phyloP scores from a whole-genome alignment of 1,284 basidiomycete species.

The Abortiporus biennis region DNA sequence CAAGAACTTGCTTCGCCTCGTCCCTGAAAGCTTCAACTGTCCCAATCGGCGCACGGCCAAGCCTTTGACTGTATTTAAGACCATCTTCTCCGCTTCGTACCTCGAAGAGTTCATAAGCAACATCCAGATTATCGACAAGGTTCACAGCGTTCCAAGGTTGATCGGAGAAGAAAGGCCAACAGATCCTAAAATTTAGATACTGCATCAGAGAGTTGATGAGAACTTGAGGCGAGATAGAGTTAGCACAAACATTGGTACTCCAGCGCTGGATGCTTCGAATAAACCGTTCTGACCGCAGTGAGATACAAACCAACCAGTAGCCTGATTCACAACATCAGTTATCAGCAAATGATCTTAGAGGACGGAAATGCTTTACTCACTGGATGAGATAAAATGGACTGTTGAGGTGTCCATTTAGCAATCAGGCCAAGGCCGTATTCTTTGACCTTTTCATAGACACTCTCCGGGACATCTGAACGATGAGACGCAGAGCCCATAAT shows the following conservation, averaged over 20 bases:
- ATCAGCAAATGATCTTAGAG: background rate
- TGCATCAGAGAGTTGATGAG: background rate
- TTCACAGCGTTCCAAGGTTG: constrained; percentile 20
- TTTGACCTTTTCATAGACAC: background rate
- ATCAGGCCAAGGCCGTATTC: background rate
- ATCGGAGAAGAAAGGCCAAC: constrained; percentile 20
- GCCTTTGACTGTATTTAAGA: constrained; percentile 14
- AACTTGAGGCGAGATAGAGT: background rate
- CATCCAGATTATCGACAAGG: constrained; percentile 14
- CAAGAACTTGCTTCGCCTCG: constrained; percentile 14
- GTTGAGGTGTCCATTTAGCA: background rate
- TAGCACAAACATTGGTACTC: background rate
- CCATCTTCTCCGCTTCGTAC: constrained; percentile 17
- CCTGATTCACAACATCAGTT: constrained; percentile 1
- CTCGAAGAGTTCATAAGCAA: constrained; percentile 23
- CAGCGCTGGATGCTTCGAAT: too few relatives aligned
- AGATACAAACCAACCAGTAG: too few relatives aligned
- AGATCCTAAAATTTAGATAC: too few relatives aligned
- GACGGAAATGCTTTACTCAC: too few relatives aligned
- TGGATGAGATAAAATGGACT: background rate
- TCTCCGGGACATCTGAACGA: background rate
- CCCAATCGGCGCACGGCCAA: constrained; percentile 12
- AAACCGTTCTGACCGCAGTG: too few relatives aligned
- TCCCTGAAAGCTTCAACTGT: constrained; percentile 16
- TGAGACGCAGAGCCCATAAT: background rate